phyloP scores from a whole-genome alignment of 805 yeast species.

The Blastobotrys peoriensis region DNA sequence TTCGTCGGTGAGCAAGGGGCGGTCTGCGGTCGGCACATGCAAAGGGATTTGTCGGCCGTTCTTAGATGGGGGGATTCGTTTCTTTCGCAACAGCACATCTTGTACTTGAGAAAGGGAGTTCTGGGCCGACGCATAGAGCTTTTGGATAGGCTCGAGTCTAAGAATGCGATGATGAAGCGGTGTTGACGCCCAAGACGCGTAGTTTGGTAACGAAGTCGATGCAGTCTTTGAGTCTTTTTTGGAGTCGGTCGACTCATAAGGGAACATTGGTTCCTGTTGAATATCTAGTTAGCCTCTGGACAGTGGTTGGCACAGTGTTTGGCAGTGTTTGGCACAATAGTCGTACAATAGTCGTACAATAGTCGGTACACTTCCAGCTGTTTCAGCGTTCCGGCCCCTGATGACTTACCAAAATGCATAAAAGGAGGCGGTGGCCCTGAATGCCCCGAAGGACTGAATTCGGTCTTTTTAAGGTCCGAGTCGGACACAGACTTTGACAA shows the following conservation, averaged over 20 bases:
- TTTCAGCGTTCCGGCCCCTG: too few species aligned
- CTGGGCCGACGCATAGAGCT: background rate
- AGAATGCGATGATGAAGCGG: slow-evolving; percentile 3
- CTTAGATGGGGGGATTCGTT: slow-evolving; percentile 42
- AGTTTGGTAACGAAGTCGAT: slow-evolving; percentile 20
- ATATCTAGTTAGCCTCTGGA: slow-evolving; percentile 5
- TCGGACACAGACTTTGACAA: too few species aligned
- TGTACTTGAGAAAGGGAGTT: background rate
- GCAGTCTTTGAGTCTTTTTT: slow-evolving; percentile 6
- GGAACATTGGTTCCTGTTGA: slow-evolving; percentile 11
- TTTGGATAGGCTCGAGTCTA: background rate
- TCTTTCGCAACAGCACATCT: slow-evolving; percentile 26
- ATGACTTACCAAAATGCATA: slow-evolving; percentile 1
- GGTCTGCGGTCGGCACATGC: slow-evolving; percentile 38
- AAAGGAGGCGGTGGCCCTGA: too few species aligned
- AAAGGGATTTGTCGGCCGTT: slow-evolving; percentile 78
- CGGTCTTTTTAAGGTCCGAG: too few species aligned
- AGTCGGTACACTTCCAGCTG: too few species aligned
- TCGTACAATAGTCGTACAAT: too few species aligned
- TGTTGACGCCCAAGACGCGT: slow-evolving; percentile 23
- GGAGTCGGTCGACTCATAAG: background rate
- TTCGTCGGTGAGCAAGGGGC: slow-evolving; percentile 55
- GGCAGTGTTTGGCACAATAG: too few species aligned
- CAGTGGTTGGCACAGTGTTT: slow-evolving; percentile 2
- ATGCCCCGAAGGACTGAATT: too few species aligned